phyloP scores from a whole-genome alignment of 2,329 filamentous ascomycete genomes.

The Aspergillus quadrilineatus region DNA sequence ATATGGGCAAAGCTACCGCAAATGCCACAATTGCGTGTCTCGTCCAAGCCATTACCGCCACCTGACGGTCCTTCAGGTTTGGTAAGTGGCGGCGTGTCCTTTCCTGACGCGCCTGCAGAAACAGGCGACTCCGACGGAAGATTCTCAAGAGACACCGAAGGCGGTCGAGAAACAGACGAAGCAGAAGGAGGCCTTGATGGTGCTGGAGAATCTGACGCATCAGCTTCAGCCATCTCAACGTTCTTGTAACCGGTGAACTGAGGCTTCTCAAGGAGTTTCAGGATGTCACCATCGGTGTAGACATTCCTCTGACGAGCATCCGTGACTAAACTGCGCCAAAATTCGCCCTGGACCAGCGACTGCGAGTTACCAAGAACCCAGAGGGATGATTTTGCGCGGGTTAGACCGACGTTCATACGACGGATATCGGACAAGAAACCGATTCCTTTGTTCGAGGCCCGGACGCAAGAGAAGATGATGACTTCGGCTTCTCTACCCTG shows the following conservation, averaged over 20 bases:
- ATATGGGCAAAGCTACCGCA: constrained; percentile 49
- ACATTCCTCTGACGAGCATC: constrained; percentile 72
- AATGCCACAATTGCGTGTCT: constrained; percentile 42
- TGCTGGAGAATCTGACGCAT: constrained; percentile 13
- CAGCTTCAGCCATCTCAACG: constrained; percentile 44
- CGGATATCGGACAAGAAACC: constrained; percentile 98
- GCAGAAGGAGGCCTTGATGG: constrained; percentile 23
- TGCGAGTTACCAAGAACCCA: constrained; percentile 95
- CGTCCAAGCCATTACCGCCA: constrained; percentile 45
- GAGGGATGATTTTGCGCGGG: constrained; percentile 90
- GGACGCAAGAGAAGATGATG: constrained; percentile 98
- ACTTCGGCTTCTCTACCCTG: constrained; percentile 96
- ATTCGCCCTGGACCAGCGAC: constrained; percentile 81
- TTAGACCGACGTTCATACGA: constrained; percentile 98
- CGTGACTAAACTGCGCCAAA: constrained; percentile 82
- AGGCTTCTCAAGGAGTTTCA: constrained; percentile 54
- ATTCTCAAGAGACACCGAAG: constrained; percentile 30
- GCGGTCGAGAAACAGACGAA: constrained; percentile 30
- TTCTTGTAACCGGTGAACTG: constrained; percentile 49
- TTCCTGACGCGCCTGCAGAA: constrained; percentile 28
- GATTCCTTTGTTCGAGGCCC: constrained; percentile 87
- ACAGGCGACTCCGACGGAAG: constrained; percentile 19
- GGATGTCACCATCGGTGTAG: constrained; percentile 70
- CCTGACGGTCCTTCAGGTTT: constrained; percentile 43
- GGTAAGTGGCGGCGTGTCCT: constrained; percentile 25